Percentiles rank a stretch among this genome's conserved stretches.
These are phyloP conservation scores for Rhazya stricta DNA, from an alignment of 257 asterid genomes.

Conservation along the genomic window DNA sequence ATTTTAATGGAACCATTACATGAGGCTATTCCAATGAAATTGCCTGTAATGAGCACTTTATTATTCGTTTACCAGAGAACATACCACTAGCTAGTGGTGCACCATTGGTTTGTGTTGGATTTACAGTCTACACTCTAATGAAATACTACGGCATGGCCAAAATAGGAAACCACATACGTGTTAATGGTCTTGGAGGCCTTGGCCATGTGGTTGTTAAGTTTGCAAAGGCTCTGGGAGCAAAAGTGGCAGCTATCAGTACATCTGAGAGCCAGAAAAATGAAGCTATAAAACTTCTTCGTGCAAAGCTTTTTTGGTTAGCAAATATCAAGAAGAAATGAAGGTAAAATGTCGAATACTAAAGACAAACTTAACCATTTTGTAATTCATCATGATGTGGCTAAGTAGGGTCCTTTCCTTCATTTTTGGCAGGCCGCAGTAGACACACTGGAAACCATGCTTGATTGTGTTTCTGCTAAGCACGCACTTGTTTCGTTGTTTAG, in stretches of 20 bases:
- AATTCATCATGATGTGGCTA: not conserved
- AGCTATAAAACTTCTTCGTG: constrained; percentile 19
- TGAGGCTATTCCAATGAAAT: constrained; percentile 27
- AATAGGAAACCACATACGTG: constrained; percentile 16
- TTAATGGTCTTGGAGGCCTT: constrained; percentile 26
- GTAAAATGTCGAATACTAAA: not conserved
- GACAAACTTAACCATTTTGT: not conserved
- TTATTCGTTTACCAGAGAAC: constrained; percentile 14
- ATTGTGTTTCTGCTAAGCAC: constrained; percentile 27
- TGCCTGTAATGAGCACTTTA: constrained; percentile 22
- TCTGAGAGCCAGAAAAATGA: constrained; percentile 16
- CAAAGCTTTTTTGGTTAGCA: constrained; percentile 25
- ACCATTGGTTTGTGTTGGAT: constrained; percentile 24
- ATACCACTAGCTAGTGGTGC: constrained; percentile 25
- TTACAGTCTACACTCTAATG: constrained; percentile 19
- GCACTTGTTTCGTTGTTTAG: constrained; percentile 23
- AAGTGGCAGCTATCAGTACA: constrained; percentile 19
- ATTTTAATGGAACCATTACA: constrained; percentile 13
- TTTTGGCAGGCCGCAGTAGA: constrained; percentile 37
- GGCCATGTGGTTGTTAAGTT: constrained; percentile 27
- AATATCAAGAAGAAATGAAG: constrained; percentile 19
- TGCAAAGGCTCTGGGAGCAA: constrained; percentile 23
- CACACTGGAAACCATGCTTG: constrained; percentile 28
- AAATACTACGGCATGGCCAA: constrained; percentile 17
- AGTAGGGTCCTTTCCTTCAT: not conserved